These are phyloP conservation scores for Parietichytrium sp. DNA, from an alignment of 108 stramenopile species.

Conservation along the genomic window DNA sequence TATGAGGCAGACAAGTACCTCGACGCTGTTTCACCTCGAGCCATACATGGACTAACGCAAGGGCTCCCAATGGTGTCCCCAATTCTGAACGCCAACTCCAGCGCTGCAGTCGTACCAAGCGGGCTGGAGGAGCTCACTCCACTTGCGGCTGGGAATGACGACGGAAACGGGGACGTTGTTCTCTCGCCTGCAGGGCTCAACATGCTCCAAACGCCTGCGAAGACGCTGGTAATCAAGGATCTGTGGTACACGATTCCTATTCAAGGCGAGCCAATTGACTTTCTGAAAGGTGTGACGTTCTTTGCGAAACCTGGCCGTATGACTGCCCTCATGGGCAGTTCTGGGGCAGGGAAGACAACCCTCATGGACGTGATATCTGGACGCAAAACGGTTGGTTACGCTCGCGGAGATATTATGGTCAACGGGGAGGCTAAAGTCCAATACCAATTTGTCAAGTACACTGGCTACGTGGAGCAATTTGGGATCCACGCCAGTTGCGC, in stretches of 20 bases:
- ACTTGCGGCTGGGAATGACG: conserved; percentile 5
- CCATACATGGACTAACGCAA: no score
- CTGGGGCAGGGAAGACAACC: conserved; percentile 68
- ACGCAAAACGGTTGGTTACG: conserved; percentile 73
- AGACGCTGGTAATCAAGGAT: conserved; percentile 37
- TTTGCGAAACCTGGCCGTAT: conserved; percentile 49
- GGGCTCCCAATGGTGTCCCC: no score
- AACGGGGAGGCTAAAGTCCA: conserved; percentile 76
- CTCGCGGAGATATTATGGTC: conserved; percentile 72
- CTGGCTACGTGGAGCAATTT: conserved; percentile 86
- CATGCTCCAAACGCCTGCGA: not conserved
- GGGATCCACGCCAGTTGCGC: conserved; percentile 77
- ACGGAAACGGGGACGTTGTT: conserved; percentile 3
- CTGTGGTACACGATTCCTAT: conserved; percentile 6
- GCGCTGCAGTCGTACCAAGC: conserved; percentile 41
- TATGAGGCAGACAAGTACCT: no score
- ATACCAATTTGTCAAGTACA: conserved; percentile 48
- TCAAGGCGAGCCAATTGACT: conserved; percentile 37
- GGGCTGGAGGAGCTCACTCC: conserved; percentile 56
- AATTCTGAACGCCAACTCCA: conserved; percentile 13
- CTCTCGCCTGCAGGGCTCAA: not conserved
- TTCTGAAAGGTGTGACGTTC: conserved; percentile 53
- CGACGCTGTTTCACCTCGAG: no score
- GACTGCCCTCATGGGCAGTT: conserved; percentile 65
- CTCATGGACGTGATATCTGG: conserved; percentile 76